Evolutionary conservation across 73 alveolate genomes (phyloP), one percentile per base, ranked within the genome.

Genomic region (Paramecium tetraurelia): DNA sequence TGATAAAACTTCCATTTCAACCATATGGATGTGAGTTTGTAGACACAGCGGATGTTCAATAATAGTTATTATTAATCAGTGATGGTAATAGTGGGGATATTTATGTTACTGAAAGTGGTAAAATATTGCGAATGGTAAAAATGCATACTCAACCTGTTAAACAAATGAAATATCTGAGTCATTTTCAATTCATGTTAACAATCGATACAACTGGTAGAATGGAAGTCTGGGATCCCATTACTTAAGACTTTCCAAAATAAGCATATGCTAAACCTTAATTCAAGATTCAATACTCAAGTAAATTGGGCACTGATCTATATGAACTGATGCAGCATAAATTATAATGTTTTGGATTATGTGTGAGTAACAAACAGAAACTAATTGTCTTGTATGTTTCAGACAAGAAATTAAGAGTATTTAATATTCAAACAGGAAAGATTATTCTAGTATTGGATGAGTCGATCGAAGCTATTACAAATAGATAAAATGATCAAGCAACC

Each of bases 21-120:
- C 98, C 99, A 10, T 86, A 77, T 46, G 86, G 93, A 83, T 94
- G 98, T 63, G 98, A 96, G 84, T 95, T 97, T 76, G 98, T 93
- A 1, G 80, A 94, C 16, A 92, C 86, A 33, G 92, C 93, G 6
- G 92, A 92, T 50, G 77, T 58, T 12, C 50, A 89, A 89, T 44
- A 53, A 24, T 59, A 44, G 14, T 70, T 46, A 43, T 44, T 89
- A 21, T 89, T 50, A 16, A 63, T 89, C 48, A 58, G 72, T 21
- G 92, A 69, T 68, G 86, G 59, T 6, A 92, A 85, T 18, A 40
- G 70, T 69, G 95, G 93, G 6, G 89, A 92, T 29, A 85, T 92
- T 1, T 46, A 85, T 59, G 57, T 92, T 24, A 59, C 44, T 21
- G 93, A 70, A 29, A 76, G 41, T 21, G 85, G 53, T 31, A 89